Percentiles rank a stretch among this genome's conserved stretches.
These are phyloP conservation scores for Posidonia oceanica DNA, from an alignment of 116 monocot genomes.

Conservation along the genomic window DNA sequence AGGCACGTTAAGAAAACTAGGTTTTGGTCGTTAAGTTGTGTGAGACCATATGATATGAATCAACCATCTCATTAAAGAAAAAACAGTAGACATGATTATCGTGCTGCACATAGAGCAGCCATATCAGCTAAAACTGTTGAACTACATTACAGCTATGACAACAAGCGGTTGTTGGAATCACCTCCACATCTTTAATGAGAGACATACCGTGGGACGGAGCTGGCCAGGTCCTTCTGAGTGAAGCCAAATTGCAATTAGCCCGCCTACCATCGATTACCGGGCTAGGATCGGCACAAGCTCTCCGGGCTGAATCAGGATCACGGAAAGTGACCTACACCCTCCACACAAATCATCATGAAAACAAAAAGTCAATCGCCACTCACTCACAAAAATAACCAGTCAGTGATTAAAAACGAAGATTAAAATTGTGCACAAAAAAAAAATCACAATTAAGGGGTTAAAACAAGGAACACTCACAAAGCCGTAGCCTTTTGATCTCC, in stretches of 20 bases:
- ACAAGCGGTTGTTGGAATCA: too few species aligned
- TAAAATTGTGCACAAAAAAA: too few species aligned
- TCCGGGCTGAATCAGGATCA: conserved; percentile 57
- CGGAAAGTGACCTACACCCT: conserved; percentile 74
- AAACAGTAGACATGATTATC: too few species aligned
- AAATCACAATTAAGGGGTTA: not conserved
- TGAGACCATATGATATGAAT: too few species aligned
- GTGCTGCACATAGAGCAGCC: too few species aligned
- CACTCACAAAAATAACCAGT: not conserved
- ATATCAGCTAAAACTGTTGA: too few species aligned
- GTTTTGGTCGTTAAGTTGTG: too few species aligned
- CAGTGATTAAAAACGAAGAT: too few species aligned
- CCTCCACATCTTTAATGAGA: not conserved
- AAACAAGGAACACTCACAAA: conserved; percentile 52
- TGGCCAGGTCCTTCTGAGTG: conserved; percentile 41
- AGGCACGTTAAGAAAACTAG: too few species aligned
- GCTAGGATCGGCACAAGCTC: conserved; percentile 63
- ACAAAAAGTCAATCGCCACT: conserved; percentile 1
- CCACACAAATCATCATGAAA: conserved; percentile 5
- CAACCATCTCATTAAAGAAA: too few species aligned
- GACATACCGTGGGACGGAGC: conserved; percentile 29
- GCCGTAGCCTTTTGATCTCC: conserved; percentile 82
- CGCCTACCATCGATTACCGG: conserved; percentile 82
- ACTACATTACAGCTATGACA: too few species aligned
- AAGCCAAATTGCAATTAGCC: conserved; percentile 87